Conservation (phyloP, 148 eudicot genomes). For the Rhododendron ovatum region DNA sequence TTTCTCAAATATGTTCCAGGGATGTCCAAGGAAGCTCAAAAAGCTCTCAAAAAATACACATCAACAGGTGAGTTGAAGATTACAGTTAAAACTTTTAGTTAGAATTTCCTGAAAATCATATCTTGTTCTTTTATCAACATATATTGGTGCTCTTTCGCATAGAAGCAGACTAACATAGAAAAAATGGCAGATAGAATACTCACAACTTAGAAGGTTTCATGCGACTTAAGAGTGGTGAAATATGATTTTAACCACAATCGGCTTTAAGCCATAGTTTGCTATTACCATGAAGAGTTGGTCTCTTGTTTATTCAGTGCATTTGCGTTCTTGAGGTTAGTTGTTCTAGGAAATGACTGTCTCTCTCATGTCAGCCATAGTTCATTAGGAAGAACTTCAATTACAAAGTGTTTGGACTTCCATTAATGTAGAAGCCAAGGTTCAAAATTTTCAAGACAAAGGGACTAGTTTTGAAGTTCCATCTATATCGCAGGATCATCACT, state of each 20-base stretch:
- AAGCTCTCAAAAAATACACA: conserved; percentile 76
- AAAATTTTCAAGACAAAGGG: background rate
- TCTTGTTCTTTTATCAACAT: background rate
- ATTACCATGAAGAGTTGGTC: background rate
- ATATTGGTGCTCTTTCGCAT: background rate
- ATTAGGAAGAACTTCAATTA: background rate
- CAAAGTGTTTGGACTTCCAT: background rate
- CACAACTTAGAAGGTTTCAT: background rate
- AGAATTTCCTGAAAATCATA: background rate
- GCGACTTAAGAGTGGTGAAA: background rate
- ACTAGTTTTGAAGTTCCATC: conserved; percentile 5
- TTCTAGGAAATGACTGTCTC: background rate
- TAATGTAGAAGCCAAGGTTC: background rate
- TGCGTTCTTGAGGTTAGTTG: background rate
- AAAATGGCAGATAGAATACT: background rate
- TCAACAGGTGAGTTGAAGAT: conserved; percentile 44
- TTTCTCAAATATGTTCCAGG: conserved; percentile 32
- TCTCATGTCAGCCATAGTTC: background rate
- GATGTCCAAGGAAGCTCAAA: conserved; percentile 81
- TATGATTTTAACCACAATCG: background rate
- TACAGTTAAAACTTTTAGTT: background rate
- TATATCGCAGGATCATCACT: conserved; percentile 54
- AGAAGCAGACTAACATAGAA: background rate
- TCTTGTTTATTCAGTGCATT: background rate
- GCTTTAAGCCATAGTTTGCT: background rate